Evolutionary conservation across 129 eudicot species (phyloP).

Genomic region (Chrysanthemum makinoi): DNA sequence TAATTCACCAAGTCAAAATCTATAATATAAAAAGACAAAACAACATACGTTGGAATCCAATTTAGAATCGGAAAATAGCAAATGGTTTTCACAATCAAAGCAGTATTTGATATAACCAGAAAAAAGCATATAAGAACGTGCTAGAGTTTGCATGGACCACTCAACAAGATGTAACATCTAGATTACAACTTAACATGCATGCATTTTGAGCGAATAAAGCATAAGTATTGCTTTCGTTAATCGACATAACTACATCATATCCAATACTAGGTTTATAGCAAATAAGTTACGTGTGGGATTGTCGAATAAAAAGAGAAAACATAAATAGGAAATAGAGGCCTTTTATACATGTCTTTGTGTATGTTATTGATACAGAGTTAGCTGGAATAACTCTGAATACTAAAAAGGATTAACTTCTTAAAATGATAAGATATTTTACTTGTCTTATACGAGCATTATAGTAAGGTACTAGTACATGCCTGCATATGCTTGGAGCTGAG

Average conservation of each 20-base stretch:
- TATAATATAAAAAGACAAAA: background rate
- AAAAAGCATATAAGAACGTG: background rate
- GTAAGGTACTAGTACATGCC: no score
- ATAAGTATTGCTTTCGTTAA: background rate
- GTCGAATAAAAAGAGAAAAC: no score
- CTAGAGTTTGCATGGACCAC: constrained; percentile 23
- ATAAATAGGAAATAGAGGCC: no score
- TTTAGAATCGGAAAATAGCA: background rate
- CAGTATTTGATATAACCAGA: background rate
- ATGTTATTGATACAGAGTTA: no score
- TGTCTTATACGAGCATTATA: no score
- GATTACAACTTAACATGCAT: background rate
- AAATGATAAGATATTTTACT: no score
- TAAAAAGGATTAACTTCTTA: no score
- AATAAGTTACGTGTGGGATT: no score
- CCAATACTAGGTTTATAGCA: no score
- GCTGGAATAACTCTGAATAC: no score
- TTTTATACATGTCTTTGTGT: no score
- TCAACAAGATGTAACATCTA: background rate
- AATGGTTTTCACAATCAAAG: constrained; percentile 10
- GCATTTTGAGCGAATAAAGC: background rate
- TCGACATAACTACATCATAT: background rate
- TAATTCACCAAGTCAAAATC: constrained; percentile 23
- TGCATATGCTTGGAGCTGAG: no score
- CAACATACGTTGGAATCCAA: constrained; percentile 12